Percentiles rank a stretch among this genome's conserved stretches.
Conservation (phyloP, 2,329 filamentous ascomycete genomes). For the Talaromyces piceae region DNA sequence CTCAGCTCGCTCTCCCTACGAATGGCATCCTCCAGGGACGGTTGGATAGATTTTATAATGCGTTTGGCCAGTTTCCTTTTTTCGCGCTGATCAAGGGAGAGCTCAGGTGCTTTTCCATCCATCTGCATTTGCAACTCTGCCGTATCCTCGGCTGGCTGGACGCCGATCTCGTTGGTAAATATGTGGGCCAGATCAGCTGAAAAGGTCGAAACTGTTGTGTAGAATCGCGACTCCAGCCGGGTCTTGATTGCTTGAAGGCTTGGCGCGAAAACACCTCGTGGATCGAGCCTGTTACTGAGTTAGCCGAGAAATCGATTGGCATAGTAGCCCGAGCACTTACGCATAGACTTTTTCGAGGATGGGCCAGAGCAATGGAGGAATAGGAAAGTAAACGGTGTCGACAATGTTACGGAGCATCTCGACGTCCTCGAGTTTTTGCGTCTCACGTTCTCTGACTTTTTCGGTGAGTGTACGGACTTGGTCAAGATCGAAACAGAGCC, state of each 20-base stretch:
- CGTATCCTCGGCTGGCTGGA: conserved; percentile 40
- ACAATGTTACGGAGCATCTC: conserved; percentile 72
- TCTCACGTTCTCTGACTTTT: conserved; percentile 67
- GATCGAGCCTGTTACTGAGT: conserved; percentile 35
- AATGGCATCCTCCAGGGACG: conserved; percentile 66
- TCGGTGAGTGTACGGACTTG: conserved; percentile 64
- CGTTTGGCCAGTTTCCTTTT: conserved; percentile 79
- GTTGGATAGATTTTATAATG: conserved; percentile 76
- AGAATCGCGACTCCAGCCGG: conserved; percentile 49
- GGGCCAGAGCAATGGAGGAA: conserved; percentile 66
- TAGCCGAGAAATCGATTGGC: conserved; percentile 14
- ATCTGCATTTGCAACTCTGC: conserved; percentile 45
- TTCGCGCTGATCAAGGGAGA: conserved; percentile 63
- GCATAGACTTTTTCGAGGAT: conserved; percentile 71
- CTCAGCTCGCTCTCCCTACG: conserved; percentile 75
- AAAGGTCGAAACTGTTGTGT: conserved; percentile 55
- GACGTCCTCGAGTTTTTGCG: conserved; percentile 66
- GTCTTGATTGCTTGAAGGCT: conserved; percentile 46
- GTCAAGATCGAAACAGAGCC: conserved; percentile 58
- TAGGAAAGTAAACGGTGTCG: conserved; percentile 85
- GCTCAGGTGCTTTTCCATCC: conserved; percentile 39
- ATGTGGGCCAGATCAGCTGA: conserved; percentile 51
- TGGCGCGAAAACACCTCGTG: conserved; percentile 48
- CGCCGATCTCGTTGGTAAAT: conserved; percentile 48
- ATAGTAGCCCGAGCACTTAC: conserved; percentile 50